Evolutionary conservation across 2,329 filamentous ascomycete genomes (phyloP).

Genomic region (Ophiostoma tasmaniense): DNA sequence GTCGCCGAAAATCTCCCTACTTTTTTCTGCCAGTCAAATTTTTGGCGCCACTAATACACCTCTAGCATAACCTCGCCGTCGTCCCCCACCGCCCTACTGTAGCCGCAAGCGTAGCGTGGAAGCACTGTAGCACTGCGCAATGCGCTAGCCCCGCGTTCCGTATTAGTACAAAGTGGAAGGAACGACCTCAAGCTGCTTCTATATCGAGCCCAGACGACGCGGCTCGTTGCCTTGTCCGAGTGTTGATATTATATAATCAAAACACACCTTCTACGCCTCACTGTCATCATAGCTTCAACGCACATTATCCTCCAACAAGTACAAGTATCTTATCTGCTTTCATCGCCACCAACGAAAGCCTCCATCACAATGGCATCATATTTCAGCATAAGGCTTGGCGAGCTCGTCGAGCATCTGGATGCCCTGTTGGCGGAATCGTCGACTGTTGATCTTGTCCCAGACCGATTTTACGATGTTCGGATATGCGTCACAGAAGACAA

Average conservation of each 20-base stretch:
- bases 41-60: neutral
- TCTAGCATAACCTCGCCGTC: neutral
- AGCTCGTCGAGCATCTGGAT: conserved; percentile 47
- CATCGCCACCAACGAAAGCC: conserved; percentile 27
- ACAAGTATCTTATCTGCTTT: neutral
- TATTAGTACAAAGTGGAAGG: neutral
- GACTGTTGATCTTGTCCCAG: conserved; percentile 33
- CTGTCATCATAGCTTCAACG: neutral
- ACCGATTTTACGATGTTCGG: conserved; percentile 51
- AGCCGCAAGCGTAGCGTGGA: neutral
- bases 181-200: neutral
- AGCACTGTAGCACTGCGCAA: neutral
- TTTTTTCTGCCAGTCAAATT: conserved; percentile 16
- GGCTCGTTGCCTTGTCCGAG: neutral
- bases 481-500: conserved; percentile 52
- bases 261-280: neutral
- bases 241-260: neutral
- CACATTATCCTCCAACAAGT: neutral
- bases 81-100: conserved; percentile 13
- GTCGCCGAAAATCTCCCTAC: neutral
- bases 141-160: conserved; percentile 14
- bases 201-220: neutral
- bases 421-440: conserved; percentile 33
- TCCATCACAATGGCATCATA: conserved; percentile 20
- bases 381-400: conserved; percentile 44